A percentile compares a stretch with the other conserved stretches of the same genome.
phyloP scores from a whole-genome alignment of 208 protist genomes.

The Leishmania tropica region DNA sequence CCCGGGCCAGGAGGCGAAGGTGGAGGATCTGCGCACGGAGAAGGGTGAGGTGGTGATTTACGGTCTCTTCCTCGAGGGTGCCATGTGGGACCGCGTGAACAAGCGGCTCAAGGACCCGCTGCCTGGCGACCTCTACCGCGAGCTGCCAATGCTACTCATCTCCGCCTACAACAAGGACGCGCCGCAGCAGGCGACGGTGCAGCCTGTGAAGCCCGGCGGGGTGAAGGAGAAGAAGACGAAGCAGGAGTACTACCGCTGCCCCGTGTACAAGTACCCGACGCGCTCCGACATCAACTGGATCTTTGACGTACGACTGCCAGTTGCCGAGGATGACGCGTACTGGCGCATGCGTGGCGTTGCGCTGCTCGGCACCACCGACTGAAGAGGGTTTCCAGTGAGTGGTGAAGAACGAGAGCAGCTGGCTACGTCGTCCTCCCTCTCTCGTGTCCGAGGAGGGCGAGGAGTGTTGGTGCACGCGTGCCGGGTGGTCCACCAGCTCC shows the following conservation, averaged over 20 bases:
- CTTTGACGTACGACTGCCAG: conserved; percentile 95
- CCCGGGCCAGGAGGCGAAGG: conserved; percentile 90
- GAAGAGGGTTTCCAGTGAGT: conserved; percentile 9
- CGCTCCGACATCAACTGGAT: conserved; percentile 98
- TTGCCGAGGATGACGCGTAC: conserved; percentile 93
- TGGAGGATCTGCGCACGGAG: conserved; percentile 90
- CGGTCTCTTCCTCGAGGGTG: conserved; percentile 98
- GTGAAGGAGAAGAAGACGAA: conserved; percentile 89
- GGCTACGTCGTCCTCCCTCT: neutral
- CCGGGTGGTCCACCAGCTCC: neutral
- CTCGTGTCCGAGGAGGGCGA: neutral
- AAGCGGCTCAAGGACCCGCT: conserved; percentile 93
- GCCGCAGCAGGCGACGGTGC: conserved; percentile 49
- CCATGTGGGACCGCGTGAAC: conserved; percentile 96
- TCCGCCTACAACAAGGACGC: conserved; percentile 92
- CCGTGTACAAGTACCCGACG: conserved; percentile 97
- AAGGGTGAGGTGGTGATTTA: conserved; percentile 98
- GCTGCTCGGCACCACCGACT: conserved; percentile 87
- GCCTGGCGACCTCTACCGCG: conserved; percentile 95
- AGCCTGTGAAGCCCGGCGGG: conserved; percentile 62
- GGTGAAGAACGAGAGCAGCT: neutral
- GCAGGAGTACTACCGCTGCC: conserved; percentile 96
- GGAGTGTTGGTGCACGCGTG: neutral
- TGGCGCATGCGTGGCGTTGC: conserved; percentile 97
- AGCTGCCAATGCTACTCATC: conserved; percentile 96